A percentile compares a stretch with the other conserved stretches of the same genome.
Evolutionary conservation across 108 stramenopile species (phyloP).

Genomic region (Nitzschia sp.): DNA sequence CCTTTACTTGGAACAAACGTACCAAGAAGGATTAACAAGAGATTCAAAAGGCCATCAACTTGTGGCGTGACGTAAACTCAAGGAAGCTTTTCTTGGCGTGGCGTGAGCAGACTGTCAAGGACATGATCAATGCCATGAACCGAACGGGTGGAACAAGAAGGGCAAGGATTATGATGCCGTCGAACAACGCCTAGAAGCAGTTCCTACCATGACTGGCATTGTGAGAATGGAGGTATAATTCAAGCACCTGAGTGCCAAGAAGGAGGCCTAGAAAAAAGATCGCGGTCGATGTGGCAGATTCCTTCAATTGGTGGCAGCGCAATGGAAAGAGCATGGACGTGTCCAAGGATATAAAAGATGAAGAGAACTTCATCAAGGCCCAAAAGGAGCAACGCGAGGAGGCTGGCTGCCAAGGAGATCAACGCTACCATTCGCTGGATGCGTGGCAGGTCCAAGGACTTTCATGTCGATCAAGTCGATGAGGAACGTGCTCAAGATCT

Average conservation of each 20-base stretch:
- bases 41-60: constrained; percentile 29
- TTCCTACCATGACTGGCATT: constrained; percentile 44
- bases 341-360: constrained; percentile 27
- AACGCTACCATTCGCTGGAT: constrained; percentile 19
- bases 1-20: constrained; percentile 27
- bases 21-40: constrained; percentile 29
- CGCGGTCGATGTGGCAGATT: constrained; percentile 29
- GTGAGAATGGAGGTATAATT: constrained; percentile 18
- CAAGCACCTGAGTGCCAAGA: constrained; percentile 27
- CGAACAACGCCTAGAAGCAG: constrained; percentile 23
- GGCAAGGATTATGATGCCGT: constrained; percentile 37
- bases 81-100: constrained; percentile 41
- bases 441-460: constrained; percentile 30
- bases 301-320: constrained; percentile 40
- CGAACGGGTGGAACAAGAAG: constrained; percentile 45
- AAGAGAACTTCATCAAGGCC: constrained; percentile 29
- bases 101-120: constrained; percentile 49
- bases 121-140: constrained; percentile 48
- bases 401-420: constrained; percentile 22
- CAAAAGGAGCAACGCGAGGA: constrained; percentile 26
- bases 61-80: constrained; percentile 37
- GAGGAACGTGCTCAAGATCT: constrained; percentile 22
- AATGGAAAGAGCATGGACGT: constrained; percentile 32
- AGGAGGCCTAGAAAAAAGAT: constrained; percentile 28
- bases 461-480: constrained; percentile 16